Evolutionary conservation across 176 grass and related monocot genomes (phyloP).

Genomic region (Avena atlantica): DNA sequence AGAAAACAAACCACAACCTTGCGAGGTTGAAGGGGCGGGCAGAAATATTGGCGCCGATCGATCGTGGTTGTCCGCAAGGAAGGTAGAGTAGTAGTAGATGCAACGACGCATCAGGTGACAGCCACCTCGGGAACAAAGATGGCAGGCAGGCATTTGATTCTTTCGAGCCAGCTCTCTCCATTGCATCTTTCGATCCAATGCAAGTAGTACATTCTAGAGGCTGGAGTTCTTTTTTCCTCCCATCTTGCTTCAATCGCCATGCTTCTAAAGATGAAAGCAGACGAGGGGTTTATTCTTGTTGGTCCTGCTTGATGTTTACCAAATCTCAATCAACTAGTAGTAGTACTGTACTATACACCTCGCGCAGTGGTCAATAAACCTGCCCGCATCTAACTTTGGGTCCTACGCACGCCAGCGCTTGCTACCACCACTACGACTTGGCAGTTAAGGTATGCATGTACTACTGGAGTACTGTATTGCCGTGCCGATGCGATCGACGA

Average conservation of each 20-base stretch:
- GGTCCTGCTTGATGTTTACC: slow-evolving; percentile 44
- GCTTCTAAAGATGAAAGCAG: slow-evolving; percentile 27
- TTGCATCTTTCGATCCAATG: slow-evolving; percentile 48
- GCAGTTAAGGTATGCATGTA: slow-evolving; percentile 45
- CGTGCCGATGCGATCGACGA: background rate
- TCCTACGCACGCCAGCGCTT: slow-evolving; percentile 53
- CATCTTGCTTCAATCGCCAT: slow-evolving; percentile 57
- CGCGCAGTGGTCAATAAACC: slow-evolving; percentile 41
- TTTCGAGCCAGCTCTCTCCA: slow-evolving; percentile 39
- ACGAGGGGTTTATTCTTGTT: slow-evolving; percentile 22
- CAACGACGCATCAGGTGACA: slow-evolving; percentile 46
- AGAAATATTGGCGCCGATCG: background rate
- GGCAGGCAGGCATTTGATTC: slow-evolving; percentile 52
- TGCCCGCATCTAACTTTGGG: slow-evolving; percentile 55
- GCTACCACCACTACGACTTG: slow-evolving; percentile 32
- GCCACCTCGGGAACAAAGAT: slow-evolving; percentile 62
- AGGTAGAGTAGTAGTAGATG: slow-evolving; percentile 38
- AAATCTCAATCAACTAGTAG: slow-evolving; percentile 45
- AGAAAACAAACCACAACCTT: background rate
- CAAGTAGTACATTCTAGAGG: slow-evolving; percentile 36
- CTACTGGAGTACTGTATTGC: too few species aligned
- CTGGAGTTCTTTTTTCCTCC: background rate
- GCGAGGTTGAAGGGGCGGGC: background rate
- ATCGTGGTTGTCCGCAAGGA: slow-evolving; percentile 39
- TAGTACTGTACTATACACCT: background rate